A percentile compares a stretch with the other conserved stretches of the same genome.
phyloP scores from a whole-genome alignment of 768 basidiomycete genomes.

The Pisolithus orientalis region DNA sequence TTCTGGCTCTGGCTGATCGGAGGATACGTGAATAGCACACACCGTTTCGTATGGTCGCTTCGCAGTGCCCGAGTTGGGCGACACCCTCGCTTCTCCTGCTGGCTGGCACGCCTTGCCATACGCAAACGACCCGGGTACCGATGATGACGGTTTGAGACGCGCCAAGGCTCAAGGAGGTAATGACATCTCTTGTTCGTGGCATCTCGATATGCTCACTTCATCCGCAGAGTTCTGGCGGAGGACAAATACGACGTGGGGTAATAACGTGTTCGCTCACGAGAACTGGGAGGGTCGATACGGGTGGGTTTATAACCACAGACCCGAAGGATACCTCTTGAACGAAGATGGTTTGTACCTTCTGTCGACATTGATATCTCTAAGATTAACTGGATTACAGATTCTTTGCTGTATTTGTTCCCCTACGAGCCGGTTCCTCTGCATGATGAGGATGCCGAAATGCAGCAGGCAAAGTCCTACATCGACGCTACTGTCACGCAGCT shows the following conservation, averaged over 20 bases:
- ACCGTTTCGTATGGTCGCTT: slow-evolving; percentile 21
- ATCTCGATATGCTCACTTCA: slow-evolving; percentile 13
- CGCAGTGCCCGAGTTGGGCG: slow-evolving; percentile 60
- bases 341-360: background rate
- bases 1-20: background rate
- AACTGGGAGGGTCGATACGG: slow-evolving; percentile 73
- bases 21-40: background rate
- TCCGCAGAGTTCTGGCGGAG: slow-evolving; percentile 43
- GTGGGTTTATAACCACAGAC: slow-evolving; percentile 74
- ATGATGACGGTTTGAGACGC: slow-evolving; percentile 13
- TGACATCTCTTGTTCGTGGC: background rate
- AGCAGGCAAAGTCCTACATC: slow-evolving; percentile 76
- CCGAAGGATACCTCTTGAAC: slow-evolving; percentile 36
- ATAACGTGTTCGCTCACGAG: slow-evolving; percentile 94
- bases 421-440: slow-evolving; percentile 66
- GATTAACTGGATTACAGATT: background rate
- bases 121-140: slow-evolving; percentile 51
- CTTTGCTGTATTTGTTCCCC: slow-evolving; percentile 54
- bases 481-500: slow-evolving; percentile 83
- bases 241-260: slow-evolving; percentile 80
- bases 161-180: slow-evolving; percentile 6
- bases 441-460: slow-evolving; percentile 45
- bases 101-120: slow-evolving; percentile 91
- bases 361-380: background rate
- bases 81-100: slow-evolving; percentile 71